A percentile compares a stretch with the other conserved stretches of the same genome.
phyloP scores from a whole-genome alignment of 176 grass and related monocot genomes.

The Eragrostis nindensis region DNA sequence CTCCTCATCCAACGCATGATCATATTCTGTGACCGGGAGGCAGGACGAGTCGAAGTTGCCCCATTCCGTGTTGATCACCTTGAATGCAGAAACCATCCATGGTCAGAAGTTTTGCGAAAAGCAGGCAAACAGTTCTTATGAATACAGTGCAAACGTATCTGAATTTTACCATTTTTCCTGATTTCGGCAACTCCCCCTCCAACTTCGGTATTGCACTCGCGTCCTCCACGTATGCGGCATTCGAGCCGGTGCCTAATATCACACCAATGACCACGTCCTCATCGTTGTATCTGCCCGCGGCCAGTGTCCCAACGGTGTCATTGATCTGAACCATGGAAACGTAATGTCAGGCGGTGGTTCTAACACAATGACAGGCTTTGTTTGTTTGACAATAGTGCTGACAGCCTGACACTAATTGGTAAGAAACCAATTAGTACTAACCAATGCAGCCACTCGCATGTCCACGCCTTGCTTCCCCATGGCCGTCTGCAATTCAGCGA shows the following conservation, averaged over 20 bases:
- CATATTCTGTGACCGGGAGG: constrained; percentile 76
- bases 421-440: constrained; percentile 33
- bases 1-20: constrained; percentile 64
- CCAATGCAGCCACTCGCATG: constrained; percentile 73
- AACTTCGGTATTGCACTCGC: constrained; percentile 58
- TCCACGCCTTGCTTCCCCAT: constrained; percentile 73
- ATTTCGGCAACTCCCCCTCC: constrained; percentile 41
- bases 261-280: constrained; percentile 57
- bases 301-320: constrained; percentile 84
- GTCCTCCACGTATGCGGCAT: constrained; percentile 67
- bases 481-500: constrained; percentile 63
- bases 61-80: constrained; percentile 81
- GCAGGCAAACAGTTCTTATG: background rate
- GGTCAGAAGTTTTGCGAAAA: background rate
- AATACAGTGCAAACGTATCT: background rate
- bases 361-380: background rate
- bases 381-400: background rate
- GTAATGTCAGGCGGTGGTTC: constrained; percentile 1
- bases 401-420: background rate
- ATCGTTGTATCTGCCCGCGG: constrained; percentile 65
- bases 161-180: constrained; percentile 55
- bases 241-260: constrained; percentile 75
- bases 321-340: constrained; percentile 61
- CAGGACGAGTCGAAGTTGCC: constrained; percentile 62
- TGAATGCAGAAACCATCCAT: constrained; percentile 11